Conservation (phyloP, 176 grass and related monocot genomes). For the Carex pumila region DNA sequence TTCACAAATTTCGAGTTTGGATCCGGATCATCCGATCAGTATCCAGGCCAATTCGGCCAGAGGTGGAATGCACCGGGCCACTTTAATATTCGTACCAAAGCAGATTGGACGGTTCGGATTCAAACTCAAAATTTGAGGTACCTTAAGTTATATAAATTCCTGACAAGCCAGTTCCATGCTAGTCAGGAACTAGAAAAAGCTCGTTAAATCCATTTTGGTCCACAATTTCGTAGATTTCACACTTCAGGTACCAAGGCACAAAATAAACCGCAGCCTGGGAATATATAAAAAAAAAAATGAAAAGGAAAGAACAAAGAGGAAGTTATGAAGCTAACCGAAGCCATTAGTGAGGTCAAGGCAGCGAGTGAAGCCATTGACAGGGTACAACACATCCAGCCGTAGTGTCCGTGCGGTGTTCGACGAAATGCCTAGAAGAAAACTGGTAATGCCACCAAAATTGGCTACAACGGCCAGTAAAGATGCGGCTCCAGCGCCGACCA, state of each 20-base stretch:
- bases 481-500: conserved; percentile 40
- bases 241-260: neutral
- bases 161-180: neutral
- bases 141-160: too few relatives aligned
- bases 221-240: neutral
- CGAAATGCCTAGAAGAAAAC: conserved; percentile 81
- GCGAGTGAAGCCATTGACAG: conserved; percentile 69
- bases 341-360: conserved; percentile 68
- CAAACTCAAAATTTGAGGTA: too few relatives aligned
- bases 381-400: conserved; percentile 82
- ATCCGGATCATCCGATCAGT: too few relatives aligned
- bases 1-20: too few relatives aligned
- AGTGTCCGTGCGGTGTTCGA: conserved; percentile 58
- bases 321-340: conserved; percentile 39
- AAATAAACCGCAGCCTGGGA: too few relatives aligned
- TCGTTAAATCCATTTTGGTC: neutral
- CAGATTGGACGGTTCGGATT: too few relatives aligned
- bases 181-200: neutral
- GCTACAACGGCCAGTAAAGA: conserved; percentile 57
- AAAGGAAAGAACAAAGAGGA: neutral
- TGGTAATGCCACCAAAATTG: conserved; percentile 85
- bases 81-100: too few relatives aligned
- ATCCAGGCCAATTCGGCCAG: too few relatives aligned
- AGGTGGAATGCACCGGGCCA: too few relatives aligned
- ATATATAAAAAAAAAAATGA: neutral